These are phyloP conservation scores for Phycomyces blakesleeanus DNA, from an alignment of 192 early-diverging fungal species.

Conservation along the genomic window DNA sequence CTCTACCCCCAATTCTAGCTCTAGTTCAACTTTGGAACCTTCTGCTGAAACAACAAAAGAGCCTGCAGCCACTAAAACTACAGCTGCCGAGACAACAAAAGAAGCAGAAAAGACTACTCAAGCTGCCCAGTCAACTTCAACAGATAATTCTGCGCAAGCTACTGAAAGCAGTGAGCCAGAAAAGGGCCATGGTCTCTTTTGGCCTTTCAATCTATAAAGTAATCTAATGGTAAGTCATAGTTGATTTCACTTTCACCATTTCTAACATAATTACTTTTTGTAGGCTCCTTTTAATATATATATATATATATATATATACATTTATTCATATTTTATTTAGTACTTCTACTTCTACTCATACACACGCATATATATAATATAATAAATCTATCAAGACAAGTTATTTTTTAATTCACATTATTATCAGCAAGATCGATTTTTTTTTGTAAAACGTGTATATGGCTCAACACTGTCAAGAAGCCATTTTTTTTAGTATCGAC, in stretches of 20 bases:
- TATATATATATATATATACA: not conserved
- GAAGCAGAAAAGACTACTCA: no score
- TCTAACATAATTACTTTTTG: not conserved
- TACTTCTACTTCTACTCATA: conserved; percentile 1
- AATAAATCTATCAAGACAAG: not conserved
- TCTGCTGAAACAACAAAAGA: not conserved
- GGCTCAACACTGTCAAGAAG: no score
- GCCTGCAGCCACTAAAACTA: not conserved
- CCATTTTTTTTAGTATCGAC: no score
- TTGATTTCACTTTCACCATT: not conserved
- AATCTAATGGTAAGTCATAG: not conserved
- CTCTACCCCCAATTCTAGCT: not conserved
- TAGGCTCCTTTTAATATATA: not conserved
- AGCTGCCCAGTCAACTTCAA: not conserved
- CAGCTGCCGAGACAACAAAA: not conserved
- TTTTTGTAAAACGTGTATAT: no score
- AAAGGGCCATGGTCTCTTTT: not conserved
- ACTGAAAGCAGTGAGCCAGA: not conserved
- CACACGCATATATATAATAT: conserved; percentile 9
- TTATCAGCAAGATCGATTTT: no score
- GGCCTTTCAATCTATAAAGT: not conserved
- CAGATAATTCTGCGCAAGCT: not conserved
- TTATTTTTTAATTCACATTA: no score
- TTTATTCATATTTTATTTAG: conserved; percentile 6
- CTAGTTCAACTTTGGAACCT: not conserved